phyloP scores from a whole-genome alignment of 192 early-diverging fungal species.

The Geranomyces michiganensis region DNA sequence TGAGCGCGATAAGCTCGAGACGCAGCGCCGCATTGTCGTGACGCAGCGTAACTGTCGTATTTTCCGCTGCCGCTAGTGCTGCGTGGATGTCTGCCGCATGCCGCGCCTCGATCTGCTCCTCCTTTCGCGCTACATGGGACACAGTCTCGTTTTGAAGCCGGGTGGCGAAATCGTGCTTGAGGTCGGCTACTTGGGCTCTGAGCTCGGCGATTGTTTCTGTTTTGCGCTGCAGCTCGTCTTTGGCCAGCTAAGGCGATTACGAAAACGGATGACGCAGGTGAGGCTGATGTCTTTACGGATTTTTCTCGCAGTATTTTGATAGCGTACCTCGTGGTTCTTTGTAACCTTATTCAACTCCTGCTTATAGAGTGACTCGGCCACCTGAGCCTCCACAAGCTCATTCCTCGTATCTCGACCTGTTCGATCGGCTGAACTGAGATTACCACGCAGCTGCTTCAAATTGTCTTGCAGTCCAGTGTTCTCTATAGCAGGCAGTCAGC shows the following conservation, averaged over 20 bases:
- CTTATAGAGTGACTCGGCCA: conserved; percentile 52
- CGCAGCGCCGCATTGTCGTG: conserved; percentile 47
- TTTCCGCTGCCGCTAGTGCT: conserved; percentile 33
- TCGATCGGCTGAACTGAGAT: conserved; percentile 22
- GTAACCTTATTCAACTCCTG: conserved; percentile 49
- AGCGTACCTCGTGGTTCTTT: conserved; percentile 42
- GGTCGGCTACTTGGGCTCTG: conserved; percentile 33
- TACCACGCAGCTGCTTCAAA: conserved; percentile 28
- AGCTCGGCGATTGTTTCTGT: conserved; percentile 41
- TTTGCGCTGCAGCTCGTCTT: conserved; percentile 46
- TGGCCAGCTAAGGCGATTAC: conserved; percentile 41
- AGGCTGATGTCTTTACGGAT: too few species aligned
- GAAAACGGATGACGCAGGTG: too few species aligned
- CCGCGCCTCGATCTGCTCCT: conserved; percentile 38
- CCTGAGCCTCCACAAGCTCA: conserved; percentile 48
- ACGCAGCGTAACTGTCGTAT: conserved; percentile 46
- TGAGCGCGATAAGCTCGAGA: conserved; percentile 24
- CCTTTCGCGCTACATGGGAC: conserved; percentile 36
- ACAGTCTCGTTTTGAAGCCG: conserved; percentile 37
- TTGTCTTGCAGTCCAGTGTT: conserved; percentile 34
- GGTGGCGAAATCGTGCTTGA: conserved; percentile 47
- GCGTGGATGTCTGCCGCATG: conserved; percentile 29
- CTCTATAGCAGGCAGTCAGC: conserved; percentile 22
- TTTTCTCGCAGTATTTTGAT: background rate
- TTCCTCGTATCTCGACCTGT: conserved; percentile 39